A percentile compares a stretch with the other conserved stretches of the same genome.
phyloP scores from a whole-genome alignment of 345 rosid genomes.

The Laguncularia racemosa region DNA sequence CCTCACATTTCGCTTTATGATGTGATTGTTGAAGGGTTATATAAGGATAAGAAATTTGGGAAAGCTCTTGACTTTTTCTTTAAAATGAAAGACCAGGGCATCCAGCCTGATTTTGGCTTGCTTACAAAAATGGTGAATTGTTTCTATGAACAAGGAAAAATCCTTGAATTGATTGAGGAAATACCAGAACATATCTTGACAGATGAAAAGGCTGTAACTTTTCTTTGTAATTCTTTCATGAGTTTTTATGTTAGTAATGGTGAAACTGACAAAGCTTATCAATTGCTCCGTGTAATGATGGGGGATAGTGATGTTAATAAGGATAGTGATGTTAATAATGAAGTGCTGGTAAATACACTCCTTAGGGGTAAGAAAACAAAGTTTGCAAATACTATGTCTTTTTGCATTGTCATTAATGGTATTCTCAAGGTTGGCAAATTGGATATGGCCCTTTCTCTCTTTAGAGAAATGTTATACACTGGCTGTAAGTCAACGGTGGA shows the following conservation, averaged over 20 bases:
- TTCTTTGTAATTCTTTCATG: constrained; percentile 43
- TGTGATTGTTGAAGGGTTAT: constrained; percentile 63
- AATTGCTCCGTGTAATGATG: constrained; percentile 36
- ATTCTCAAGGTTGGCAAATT: constrained; percentile 40
- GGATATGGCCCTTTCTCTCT: constrained; percentile 56
- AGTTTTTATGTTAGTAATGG: constrained; percentile 28
- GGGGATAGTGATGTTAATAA: constrained; percentile 18
- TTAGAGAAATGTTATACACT: constrained; percentile 36
- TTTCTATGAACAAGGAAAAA: constrained; percentile 40
- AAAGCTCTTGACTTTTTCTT: constrained; percentile 49
- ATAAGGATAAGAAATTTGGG: constrained; percentile 40
- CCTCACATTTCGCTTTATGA: constrained; percentile 57
- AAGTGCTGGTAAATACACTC: constrained; percentile 16
- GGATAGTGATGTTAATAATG: constrained; percentile 15
- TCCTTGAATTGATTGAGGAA: constrained; percentile 30
- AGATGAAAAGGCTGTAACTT: constrained; percentile 33
- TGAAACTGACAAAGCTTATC: constrained; percentile 42
- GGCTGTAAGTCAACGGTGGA: constrained; percentile 32
- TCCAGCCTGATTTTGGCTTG: constrained; percentile 47
- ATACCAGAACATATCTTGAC: constrained; percentile 22
- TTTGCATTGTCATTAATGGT: constrained; percentile 42
- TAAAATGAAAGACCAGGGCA: constrained; percentile 49
- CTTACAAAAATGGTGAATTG: constrained; percentile 49
- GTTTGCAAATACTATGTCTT: constrained; percentile 32
- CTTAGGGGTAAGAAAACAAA: constrained; percentile 24